phyloP scores from a whole-genome alignment of 2,329 filamentous ascomycete species.

The Verruconis gallopava region DNA sequence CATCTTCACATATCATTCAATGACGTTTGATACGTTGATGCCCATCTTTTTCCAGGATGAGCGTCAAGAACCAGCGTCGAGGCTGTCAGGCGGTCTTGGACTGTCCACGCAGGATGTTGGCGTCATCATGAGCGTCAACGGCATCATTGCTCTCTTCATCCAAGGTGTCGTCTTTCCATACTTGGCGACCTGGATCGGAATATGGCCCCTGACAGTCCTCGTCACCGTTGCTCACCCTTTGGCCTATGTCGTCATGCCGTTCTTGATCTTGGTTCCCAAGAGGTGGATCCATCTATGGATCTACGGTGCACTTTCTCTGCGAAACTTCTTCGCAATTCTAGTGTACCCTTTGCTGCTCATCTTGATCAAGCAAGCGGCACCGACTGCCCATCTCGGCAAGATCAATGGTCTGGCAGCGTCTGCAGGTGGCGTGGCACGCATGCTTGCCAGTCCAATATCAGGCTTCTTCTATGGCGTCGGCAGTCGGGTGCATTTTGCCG shows the following conservation, averaged over 20 bases:
- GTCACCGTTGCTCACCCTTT: constrained; percentile 54
- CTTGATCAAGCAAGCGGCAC: constrained; percentile 58
- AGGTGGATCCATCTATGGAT: constrained; percentile 46
- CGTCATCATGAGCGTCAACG: constrained; percentile 55
- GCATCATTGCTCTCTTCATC: constrained; percentile 57
- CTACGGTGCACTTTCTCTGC: constrained; percentile 42
- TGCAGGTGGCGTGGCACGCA: constrained; percentile 58
- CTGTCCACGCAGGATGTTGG: constrained; percentile 54
- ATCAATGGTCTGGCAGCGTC: constrained; percentile 63
- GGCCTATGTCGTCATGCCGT: constrained; percentile 57
- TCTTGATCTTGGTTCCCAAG: constrained; percentile 46
- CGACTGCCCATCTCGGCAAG: constrained; percentile 49
- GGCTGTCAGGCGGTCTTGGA: constrained; percentile 48
- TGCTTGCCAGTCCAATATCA: constrained; percentile 53
- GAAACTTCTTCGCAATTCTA: constrained; percentile 12
- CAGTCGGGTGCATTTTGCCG: constrained; percentile 42
- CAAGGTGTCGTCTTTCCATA: constrained; percentile 59
- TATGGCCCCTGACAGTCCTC: constrained; percentile 53
- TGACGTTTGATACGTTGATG: constrained; percentile 85
- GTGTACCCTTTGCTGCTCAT: constrained; percentile 12
- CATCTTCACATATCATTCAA: constrained; percentile 88
- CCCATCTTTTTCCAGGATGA: constrained; percentile 88
- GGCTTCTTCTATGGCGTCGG: constrained; percentile 54
- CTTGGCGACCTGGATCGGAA: constrained; percentile 48
- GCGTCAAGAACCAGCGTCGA: constrained; percentile 24